Evolutionary conservation across 495 filamentous ascomycete species (phyloP).

Genomic region (Darksidea phi): DNA sequence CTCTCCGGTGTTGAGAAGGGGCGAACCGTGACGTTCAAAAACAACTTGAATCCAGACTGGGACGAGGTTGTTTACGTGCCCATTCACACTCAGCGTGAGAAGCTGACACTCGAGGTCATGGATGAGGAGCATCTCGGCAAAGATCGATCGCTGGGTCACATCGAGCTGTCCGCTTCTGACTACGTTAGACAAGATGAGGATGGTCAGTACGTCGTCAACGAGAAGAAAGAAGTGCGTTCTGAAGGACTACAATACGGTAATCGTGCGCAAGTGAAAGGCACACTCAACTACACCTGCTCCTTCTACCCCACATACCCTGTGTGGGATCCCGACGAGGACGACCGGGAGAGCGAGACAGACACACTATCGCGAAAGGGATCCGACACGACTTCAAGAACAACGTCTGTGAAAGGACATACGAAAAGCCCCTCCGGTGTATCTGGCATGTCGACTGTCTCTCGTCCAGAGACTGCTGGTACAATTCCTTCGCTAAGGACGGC

Average conservation of each 20-base stretch:
- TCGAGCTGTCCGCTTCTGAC: slow-evolving; percentile 73
- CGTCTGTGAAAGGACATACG: slow-evolving; percentile 18
- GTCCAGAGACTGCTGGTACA: slow-evolving; percentile 26
- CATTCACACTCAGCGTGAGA: slow-evolving; percentile 82
- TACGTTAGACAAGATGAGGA: slow-evolving; percentile 74
- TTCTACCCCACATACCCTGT: slow-evolving; percentile 90
- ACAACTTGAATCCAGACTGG: slow-evolving; percentile 93
- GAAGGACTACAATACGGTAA: slow-evolving; percentile 65
- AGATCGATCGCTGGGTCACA: slow-evolving; percentile 78
- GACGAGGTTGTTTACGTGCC: slow-evolving; percentile 95
- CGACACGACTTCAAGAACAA: slow-evolving; percentile 26
- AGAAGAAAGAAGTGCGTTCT: slow-evolving; percentile 62
- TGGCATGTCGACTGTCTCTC: slow-evolving; percentile 1
- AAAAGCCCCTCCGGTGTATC: slow-evolving; percentile 11
- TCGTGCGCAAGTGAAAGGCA: slow-evolving; percentile 70
- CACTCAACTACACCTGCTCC: slow-evolving; percentile 75
- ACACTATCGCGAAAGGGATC: slow-evolving; percentile 16
- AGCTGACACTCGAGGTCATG: slow-evolving; percentile 89
- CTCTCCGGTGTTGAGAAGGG: slow-evolving; percentile 86
- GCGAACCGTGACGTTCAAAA: slow-evolving; percentile 91
- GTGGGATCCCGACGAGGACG: slow-evolving; percentile 90
- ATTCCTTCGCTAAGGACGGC: slow-evolving; percentile 27
- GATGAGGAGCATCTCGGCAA: slow-evolving; percentile 86
- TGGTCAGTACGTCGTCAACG: slow-evolving; percentile 79
- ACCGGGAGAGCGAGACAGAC: slow-evolving; percentile 37